These are phyloP conservation scores for Tritrichomonas musculus DNA, from an alignment of 208 protist species.

Conservation along the genomic window DNA sequence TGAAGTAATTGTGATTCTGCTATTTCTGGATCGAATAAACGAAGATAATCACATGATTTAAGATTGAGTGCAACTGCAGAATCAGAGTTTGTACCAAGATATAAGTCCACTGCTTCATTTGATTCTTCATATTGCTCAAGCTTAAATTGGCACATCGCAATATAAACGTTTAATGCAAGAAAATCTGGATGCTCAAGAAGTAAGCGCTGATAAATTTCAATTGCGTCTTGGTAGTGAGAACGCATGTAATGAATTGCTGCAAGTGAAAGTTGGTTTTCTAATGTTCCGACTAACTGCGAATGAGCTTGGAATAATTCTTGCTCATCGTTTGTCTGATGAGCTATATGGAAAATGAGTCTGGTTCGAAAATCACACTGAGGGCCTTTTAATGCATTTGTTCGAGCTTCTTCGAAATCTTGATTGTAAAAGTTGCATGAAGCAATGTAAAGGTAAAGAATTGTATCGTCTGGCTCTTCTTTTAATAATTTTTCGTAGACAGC, in stretches of 20 bases:
- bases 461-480: constrained; percentile 9
- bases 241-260: constrained; percentile 78
- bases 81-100: background rate
- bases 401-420: background rate
- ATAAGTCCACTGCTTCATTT: background rate
- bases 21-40: background rate
- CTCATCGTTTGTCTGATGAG: background rate
- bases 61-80: background rate
- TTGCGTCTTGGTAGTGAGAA: constrained; percentile 83
- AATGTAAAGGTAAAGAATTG: background rate
- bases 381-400: background rate
- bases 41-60: background rate
- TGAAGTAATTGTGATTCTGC: constrained; percentile 19
- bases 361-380: constrained; percentile 2
- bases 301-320: background rate
- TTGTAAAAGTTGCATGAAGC: background rate
- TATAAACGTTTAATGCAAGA: constrained; percentile 68
- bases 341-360: background rate
- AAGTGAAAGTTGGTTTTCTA: constrained; percentile 15
- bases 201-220: constrained; percentile 90
- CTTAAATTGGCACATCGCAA: constrained; percentile 94
- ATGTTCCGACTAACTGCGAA: background rate
- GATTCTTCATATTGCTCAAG: constrained; percentile 79
- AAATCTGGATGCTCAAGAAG: constrained; percentile 70
- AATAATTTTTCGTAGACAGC: background rate